These are phyloP conservation scores for Saccharum officinarum DNA, from an alignment of 176 grass and related monocot species.

Conservation along the genomic window DNA sequence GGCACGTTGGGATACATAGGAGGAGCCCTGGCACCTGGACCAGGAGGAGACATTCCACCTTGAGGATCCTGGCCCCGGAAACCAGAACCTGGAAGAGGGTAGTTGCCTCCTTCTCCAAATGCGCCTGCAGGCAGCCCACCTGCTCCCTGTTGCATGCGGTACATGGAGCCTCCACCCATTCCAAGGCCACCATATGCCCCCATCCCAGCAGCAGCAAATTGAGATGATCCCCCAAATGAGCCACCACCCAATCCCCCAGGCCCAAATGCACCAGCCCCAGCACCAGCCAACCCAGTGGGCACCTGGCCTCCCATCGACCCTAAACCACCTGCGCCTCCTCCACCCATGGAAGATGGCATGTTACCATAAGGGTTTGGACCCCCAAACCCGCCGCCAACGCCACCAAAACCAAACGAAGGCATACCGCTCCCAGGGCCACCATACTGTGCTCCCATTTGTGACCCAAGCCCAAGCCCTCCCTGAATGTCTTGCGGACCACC, in stretches of 20 bases:
- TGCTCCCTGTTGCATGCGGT: constrained; percentile 61
- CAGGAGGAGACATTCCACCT: constrained; percentile 63
- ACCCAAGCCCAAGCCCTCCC: constrained; percentile 51
- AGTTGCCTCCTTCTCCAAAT: constrained; percentile 72
- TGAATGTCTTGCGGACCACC: constrained; percentile 53
- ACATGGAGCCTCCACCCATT: constrained; percentile 56
- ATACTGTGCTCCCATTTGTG: constrained; percentile 57
- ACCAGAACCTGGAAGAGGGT: constrained; percentile 54
- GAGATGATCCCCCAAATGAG: constrained; percentile 54
- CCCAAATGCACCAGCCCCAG: constrained; percentile 50
- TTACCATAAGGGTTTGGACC: constrained; percentile 59
- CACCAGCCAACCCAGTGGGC: constrained; percentile 39
- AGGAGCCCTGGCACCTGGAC: constrained; percentile 55
- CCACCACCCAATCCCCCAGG: constrained; percentile 57
- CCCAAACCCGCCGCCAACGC: constrained; percentile 38
- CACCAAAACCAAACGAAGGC: constrained; percentile 50
- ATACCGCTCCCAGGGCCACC: constrained; percentile 64
- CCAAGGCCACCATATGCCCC: constrained; percentile 70
- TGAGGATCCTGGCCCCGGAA: constrained; percentile 68
- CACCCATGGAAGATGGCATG: constrained; percentile 63
- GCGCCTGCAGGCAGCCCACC: constrained; percentile 46
- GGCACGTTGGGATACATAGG: constrained; percentile 74
- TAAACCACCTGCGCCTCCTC: constrained; percentile 47
- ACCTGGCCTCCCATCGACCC: constrained; percentile 57
- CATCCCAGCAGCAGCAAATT: constrained; percentile 63